Evolutionary conservation across 805 yeast species (phyloP), one percentile per base, ranked within the genome.

Genomic region (Lipomyces chichibuensis): DNA sequence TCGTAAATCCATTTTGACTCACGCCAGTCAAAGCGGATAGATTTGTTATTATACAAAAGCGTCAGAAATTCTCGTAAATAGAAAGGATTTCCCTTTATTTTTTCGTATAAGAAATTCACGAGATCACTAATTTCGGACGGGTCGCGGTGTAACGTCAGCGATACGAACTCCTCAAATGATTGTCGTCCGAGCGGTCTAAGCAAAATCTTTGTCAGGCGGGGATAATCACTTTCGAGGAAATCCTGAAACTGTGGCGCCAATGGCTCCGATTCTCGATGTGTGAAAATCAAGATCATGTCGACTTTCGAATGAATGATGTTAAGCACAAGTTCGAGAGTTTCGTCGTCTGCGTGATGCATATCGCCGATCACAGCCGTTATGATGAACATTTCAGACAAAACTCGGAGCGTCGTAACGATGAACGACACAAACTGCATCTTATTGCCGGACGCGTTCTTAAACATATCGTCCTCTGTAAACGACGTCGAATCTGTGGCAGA

Each of bases 271-370:
- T 69, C 72, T 20, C 65, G 57, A 14, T 51, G 56, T 8, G 70
- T 65, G 53, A 71, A 20, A 27, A 71, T 49, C 17, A 71, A 14
- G 11, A 66, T 51, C 65, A 71, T 55, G 29, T 67, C 67, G 17
- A 71, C 46, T 8, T 63, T 63, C 1, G 66, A 53, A 53, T 59
- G 58, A 35, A 71, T 53, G n/a, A 71, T 25, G 17, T 59, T 62
- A 46, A 59, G 57, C 2, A 71, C n/a, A 17, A 69, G 27, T n/a
- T 69, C 69, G 3, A 68, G 35, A 6, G 71, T 54, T 32, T 70
- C 71, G n/a, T 68, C 72, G 29, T 70, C 72, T n/a, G 70, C 68
- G 37, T 17, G 3, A 13, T 71, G 71, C 23, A 66, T 11, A 35
- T 71, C 73, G 25, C 67, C 72, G 25, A 71, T 2, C 20, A 62